Evolutionary conservation across 495 filamentous ascomycete species (phyloP), one percentile per base, ranked within the genome.

Genomic region (Achaetomiella virescens): DNA sequence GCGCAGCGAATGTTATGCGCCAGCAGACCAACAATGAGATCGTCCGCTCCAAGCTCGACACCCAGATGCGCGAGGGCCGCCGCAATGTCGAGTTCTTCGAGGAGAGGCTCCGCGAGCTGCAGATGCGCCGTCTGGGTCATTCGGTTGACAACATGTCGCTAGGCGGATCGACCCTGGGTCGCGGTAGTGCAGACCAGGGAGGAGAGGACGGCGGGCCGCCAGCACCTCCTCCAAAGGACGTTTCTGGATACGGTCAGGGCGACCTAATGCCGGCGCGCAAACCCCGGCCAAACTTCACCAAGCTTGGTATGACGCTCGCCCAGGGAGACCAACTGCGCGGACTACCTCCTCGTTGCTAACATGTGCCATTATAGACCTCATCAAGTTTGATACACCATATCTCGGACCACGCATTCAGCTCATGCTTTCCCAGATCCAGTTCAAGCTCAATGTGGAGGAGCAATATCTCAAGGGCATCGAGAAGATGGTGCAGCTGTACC

Each of bases 381-480:
- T 99, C 74, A 99, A 97, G 83, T 96, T 90, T 75, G 95, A 99
- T 69, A 97, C 92, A 20, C 84, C 84, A 20, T 90, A 96, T 68
- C 85, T 99, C 50, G 93, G 93, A 25, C 95, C 95, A 33, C 90
- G 95, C 55, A 99, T 99, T 66, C 95, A 97, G 75, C 85, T 97
- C 60, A 99, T 99, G 93, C 76, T 99, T 65, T 96, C 93, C 17
- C 93, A 99, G 70, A 83, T 99, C 56, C 91, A 97, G 73, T 99
- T 99, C 73, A 99, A 99, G 73, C 76, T 97, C 44, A 97, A 92
- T 64, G 95, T 99, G 36, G 93, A 99, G 73, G 95, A 97, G 66
- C 93, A 99, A 72, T 99, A 99, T 73, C 93, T 97, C 63, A 95
- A 95, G 58, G 93, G 93, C 56, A 92, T 99, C 61, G 95, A 99